Percentiles rank a stretch among this genome's conserved stretches.
phyloP scores from a whole-genome alignment of 1,284 basidiomycete genomes.

The Mrakiaceae sp. region DNA sequence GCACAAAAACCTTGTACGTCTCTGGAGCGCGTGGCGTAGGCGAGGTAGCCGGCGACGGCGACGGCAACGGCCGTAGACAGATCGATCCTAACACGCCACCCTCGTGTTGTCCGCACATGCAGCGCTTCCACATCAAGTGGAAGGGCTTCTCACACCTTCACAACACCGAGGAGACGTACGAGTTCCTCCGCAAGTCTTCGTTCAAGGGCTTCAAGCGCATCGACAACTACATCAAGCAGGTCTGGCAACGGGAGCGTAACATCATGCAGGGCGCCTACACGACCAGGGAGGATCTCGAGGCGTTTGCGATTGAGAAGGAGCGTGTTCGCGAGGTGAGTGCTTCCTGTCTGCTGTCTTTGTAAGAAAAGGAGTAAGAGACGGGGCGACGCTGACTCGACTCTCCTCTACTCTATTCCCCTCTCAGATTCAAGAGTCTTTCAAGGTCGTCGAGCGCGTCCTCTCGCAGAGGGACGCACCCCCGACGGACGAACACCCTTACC shows the following conservation, averaged over 20 bases:
- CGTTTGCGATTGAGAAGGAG: conserved; percentile 40
- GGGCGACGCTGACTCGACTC: conserved; percentile 69
- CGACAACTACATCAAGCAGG: conserved; percentile 94
- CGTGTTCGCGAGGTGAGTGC: conserved; percentile 30
- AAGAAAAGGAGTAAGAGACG: background rate
- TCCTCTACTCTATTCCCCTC: background rate
- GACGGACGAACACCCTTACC: conserved; percentile 44
- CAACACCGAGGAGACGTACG: conserved; percentile 94
- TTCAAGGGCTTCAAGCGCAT: conserved; percentile 92
- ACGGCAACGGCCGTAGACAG: no score
- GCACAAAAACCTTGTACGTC: conserved; percentile 67
- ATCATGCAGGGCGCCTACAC: conserved; percentile 56
- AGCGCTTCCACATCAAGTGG: conserved; percentile 96
- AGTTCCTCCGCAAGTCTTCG: conserved; percentile 51
- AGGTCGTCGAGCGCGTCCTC: conserved; percentile 85
- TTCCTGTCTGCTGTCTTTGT: background rate
- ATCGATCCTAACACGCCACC: background rate
- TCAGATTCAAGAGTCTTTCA: conserved; percentile 70
- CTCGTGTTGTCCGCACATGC: conserved; percentile 3
- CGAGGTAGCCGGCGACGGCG: no score
- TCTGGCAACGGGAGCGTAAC: conserved; percentile 55
- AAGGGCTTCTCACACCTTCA: conserved; percentile 86
- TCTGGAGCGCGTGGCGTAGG: no score
- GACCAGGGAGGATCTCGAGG: conserved; percentile 79
- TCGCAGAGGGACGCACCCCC: conserved; percentile 58